These are phyloP conservation scores for Nicotiana tomentosiformis DNA, from an alignment of 257 asterid genomes.

Conservation along the genomic window DNA sequence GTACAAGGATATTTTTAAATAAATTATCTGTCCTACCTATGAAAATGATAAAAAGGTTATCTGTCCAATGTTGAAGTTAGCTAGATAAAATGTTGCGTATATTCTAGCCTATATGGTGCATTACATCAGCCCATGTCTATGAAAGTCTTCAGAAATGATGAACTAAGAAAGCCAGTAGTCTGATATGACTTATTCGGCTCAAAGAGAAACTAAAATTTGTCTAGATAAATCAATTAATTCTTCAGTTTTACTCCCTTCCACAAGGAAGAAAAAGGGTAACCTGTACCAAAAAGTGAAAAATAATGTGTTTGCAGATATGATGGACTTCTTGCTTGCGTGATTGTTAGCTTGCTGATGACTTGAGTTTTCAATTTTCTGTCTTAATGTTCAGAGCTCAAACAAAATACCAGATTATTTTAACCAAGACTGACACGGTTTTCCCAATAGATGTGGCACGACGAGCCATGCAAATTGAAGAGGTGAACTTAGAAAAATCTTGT, in stretches of 20 bases:
- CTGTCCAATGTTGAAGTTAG: background rate
- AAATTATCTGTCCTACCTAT: background rate
- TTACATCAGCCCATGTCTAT: background rate
- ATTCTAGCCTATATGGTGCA: background rate
- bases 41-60: background rate
- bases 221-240: background rate
- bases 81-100: background rate
- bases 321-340: background rate
- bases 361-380: conserved; percentile 7
- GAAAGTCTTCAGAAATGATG: background rate
- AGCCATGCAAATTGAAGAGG: conserved; percentile 99
- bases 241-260: background rate
- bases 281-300: background rate
- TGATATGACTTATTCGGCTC: background rate
- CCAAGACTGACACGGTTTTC: conserved; percentile 82
- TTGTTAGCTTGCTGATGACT: background rate
- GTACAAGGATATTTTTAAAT: conserved; percentile 23
- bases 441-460: conserved; percentile 94
- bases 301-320: background rate
- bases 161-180: background rate
- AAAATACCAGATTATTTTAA: conserved; percentile 84
- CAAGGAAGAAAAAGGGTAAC: background rate
- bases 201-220: background rate
- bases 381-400: conserved; percentile 55
- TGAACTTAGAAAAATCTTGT: conserved; percentile 13